These are phyloP conservation scores for Solanum pennellii DNA, from an alignment of 257 asterid genomes.

Conservation along the genomic window DNA sequence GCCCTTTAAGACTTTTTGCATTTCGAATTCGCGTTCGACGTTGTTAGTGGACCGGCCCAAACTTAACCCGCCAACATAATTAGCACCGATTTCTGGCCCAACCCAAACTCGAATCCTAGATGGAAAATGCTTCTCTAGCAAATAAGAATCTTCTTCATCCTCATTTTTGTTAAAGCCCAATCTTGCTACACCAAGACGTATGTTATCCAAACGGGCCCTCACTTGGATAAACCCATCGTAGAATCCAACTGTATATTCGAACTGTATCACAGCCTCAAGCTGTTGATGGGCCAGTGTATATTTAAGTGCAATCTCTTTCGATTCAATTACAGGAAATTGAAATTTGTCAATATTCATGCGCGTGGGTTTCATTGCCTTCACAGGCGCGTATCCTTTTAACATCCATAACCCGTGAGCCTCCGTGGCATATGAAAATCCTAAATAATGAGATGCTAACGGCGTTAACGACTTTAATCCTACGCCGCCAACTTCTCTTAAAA, in stretches of 20 bases:
- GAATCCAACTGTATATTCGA: conserved; percentile 56
- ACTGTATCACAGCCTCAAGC: conserved; percentile 74
- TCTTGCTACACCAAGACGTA: conserved; percentile 57
- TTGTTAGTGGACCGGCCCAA: conserved; percentile 66
- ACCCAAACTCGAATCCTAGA: conserved; percentile 73
- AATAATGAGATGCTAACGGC: conserved; percentile 12
- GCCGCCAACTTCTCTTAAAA: conserved; percentile 44
- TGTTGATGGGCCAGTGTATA: conserved; percentile 84
- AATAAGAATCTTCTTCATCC: conserved; percentile 8
- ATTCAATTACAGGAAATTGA: conserved; percentile 25
- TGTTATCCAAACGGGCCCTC: conserved; percentile 54
- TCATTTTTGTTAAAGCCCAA: conserved; percentile 45
- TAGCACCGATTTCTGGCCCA: conserved; percentile 79
- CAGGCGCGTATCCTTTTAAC: conserved; percentile 61
- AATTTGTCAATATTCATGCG: conserved; percentile 11
- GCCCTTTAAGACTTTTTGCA: conserved; percentile 55
- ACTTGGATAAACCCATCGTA: conserved; percentile 55
- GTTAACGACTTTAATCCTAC: conserved; percentile 32
- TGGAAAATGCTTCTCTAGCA: conserved; percentile 64
- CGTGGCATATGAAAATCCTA: conserved; percentile 55
- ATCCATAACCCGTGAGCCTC: conserved; percentile 83
- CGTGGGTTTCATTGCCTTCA: conserved; percentile 48
- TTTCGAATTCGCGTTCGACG: conserved; percentile 47
- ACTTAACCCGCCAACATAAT: conserved; percentile 65
- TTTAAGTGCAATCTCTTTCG: conserved; percentile 48